Evolutionary conservation across 345 rosid genomes (phyloP).

Genomic region (Eucalyptus erythrocorys): DNA sequence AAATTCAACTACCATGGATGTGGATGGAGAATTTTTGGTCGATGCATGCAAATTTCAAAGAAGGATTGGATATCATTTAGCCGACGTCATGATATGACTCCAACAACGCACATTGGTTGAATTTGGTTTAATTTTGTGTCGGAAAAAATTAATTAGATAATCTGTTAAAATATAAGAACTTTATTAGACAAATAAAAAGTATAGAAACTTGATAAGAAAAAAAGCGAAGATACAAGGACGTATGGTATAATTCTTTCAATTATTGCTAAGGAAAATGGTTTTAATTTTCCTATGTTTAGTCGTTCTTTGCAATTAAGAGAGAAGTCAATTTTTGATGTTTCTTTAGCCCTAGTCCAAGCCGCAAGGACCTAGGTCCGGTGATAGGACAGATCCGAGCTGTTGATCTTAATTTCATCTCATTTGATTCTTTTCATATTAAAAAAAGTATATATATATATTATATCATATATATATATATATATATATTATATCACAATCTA

Average conservation of each 20-base stretch:
- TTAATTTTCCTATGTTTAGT: background rate
- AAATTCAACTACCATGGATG: background rate
- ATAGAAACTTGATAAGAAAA: background rate
- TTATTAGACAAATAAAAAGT: background rate
- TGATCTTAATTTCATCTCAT: background rate
- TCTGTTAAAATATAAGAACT: background rate
- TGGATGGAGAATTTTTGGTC: background rate
- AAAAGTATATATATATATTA: too few species aligned
- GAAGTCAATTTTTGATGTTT: background rate
- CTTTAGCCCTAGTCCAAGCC: background rate
- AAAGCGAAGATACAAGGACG: accelerated
- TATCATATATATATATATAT: too few species aligned
- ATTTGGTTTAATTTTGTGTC: background rate
- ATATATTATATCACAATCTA: too few species aligned
- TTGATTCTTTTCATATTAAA: too few species aligned
- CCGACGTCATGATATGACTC: background rate
- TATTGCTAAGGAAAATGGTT: background rate
- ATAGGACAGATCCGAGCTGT: background rate
- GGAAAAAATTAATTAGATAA: background rate
- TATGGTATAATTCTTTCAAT: background rate
- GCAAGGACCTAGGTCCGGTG: background rate
- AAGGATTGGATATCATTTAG: background rate
- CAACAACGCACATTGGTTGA: background rate
- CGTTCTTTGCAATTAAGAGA: background rate
- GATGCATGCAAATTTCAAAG: background rate